Conservation (phyloP, 768 basidiomycete genomes). For the Suillus subalutaceus region DNA sequence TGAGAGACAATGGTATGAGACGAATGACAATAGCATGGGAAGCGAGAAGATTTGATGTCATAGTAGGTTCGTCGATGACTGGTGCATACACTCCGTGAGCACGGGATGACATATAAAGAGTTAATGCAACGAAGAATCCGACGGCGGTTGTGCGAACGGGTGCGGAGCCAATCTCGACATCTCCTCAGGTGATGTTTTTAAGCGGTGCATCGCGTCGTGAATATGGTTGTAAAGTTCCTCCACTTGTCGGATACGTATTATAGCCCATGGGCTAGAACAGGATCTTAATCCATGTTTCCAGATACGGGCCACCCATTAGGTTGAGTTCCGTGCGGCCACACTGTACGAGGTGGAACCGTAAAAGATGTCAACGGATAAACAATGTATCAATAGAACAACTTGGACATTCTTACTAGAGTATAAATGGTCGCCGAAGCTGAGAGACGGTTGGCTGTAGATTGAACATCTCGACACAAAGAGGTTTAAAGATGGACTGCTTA, state of each 20-base stretch:
- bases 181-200: constrained; percentile 24
- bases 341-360: too few species aligned
- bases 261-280: constrained; percentile 71
- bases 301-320: too few species aligned
- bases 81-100: constrained; percentile 8
- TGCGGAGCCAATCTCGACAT: background rate
- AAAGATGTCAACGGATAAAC: too few species aligned
- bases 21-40: background rate
- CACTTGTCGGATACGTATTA: constrained; percentile 42
- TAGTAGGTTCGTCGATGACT: constrained; percentile 16
- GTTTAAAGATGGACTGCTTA: background rate
- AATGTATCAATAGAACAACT: too few species aligned
- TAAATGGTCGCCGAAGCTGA: background rate
- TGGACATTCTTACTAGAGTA: too few species aligned
- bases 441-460: background rate
- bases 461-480: background rate
- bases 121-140: too few species aligned
- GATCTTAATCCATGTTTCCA: constrained; percentile 39
- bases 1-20: background rate
- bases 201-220: constrained; percentile 48
- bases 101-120: background rate
- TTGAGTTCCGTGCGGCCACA: too few species aligned
- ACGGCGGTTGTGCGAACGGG: background rate
- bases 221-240: constrained; percentile 53
- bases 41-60: background rate